Evolutionary conservation across 2,329 filamentous ascomycete species (phyloP).

Genomic region (Aschersonia sp.): DNA sequence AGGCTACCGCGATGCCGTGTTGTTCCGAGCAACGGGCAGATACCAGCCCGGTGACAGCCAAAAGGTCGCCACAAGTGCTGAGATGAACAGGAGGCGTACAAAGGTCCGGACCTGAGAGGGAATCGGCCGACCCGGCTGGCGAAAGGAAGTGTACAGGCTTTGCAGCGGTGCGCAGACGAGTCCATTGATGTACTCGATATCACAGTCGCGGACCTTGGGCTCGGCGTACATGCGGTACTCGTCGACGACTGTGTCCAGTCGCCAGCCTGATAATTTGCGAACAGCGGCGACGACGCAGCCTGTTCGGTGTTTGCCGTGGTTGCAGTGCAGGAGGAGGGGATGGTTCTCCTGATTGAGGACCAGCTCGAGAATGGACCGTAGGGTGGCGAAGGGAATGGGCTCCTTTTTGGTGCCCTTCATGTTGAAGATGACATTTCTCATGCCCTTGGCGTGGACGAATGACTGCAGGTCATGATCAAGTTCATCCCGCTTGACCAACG

Average conservation of each 20-base stretch:
- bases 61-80: conserved; percentile 24
- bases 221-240: conserved; percentile 60
- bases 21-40: conserved; percentile 7
- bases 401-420: conserved; percentile 84
- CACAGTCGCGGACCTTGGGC: conserved; percentile 44
- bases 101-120: conserved; percentile 21
- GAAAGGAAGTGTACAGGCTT: conserved; percentile 1
- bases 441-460: conserved; percentile 53
- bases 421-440: conserved; percentile 59
- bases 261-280: conserved; percentile 58
- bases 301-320: conserved; percentile 86
- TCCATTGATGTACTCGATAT: conserved; percentile 40
- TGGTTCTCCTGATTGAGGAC: conserved; percentile 61
- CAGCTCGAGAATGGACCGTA: conserved; percentile 56
- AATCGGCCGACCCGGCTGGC: conserved; percentile 5
- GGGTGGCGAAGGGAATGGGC: conserved; percentile 48
- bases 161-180: conserved; percentile 29
- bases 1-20: background rate
- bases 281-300: conserved; percentile 77
- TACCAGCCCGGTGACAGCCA: conserved; percentile 25
- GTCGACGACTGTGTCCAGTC: conserved; percentile 42
- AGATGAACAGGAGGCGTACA: conserved; percentile 26
- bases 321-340: conserved; percentile 80
- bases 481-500: conserved; percentile 49
- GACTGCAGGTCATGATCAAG: conserved; percentile 32